A percentile compares a stretch with the other conserved stretches of the same genome.
These are phyloP conservation scores for Colletotrichum musicola DNA, from an alignment of 2,329 filamentous ascomycete genomes.

Conservation along the genomic window DNA sequence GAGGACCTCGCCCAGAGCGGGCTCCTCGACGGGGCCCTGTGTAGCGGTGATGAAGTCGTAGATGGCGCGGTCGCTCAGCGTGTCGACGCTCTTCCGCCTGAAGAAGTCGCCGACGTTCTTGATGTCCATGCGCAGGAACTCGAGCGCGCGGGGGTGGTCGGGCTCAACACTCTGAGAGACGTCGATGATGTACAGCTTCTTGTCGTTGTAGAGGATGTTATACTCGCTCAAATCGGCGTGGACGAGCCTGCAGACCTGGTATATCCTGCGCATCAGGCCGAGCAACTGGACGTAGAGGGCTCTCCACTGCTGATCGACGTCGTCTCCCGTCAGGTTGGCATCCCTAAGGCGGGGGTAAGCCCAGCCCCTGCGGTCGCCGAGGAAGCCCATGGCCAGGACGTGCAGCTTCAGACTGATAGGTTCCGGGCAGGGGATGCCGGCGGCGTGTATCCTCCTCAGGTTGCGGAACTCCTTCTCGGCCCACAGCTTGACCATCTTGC, in stretches of 20 bases:
- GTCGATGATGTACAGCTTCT: slow-evolving; percentile 91
- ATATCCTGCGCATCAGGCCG: slow-evolving; percentile 91
- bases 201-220: slow-evolving; percentile 91
- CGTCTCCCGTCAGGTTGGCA: slow-evolving; percentile 77
- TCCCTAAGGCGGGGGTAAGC: slow-evolving; percentile 91
- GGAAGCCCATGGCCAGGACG: slow-evolving; percentile 93
- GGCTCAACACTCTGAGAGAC: slow-evolving; percentile 98
- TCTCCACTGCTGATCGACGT: slow-evolving; percentile 79
- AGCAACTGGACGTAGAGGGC: slow-evolving; percentile 85
- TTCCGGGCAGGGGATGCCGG: slow-evolving; percentile 91
- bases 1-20: slow-evolving; percentile 71
- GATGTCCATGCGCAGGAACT: slow-evolving; percentile 98
- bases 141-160: slow-evolving; percentile 90
- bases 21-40: slow-evolving; percentile 71
- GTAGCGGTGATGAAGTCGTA: slow-evolving; percentile 84
- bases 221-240: slow-evolving; percentile 99
- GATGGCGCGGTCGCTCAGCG: slow-evolving; percentile 80
- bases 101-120: slow-evolving; percentile 98
- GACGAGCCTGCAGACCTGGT: slow-evolving; percentile 90
- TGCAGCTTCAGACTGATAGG: slow-evolving; percentile 92
- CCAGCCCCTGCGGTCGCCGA: slow-evolving; percentile 88
- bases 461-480: slow-evolving; percentile 99
- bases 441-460: slow-evolving; percentile 83
- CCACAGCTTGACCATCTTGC: slow-evolving; percentile 98
- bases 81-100: slow-evolving; percentile 84